A percentile compares a stretch with the other conserved stretches of the same genome.
phyloP scores from a whole-genome alignment of 352 stramenopile genomes.

The Pythium diclinum region DNA sequence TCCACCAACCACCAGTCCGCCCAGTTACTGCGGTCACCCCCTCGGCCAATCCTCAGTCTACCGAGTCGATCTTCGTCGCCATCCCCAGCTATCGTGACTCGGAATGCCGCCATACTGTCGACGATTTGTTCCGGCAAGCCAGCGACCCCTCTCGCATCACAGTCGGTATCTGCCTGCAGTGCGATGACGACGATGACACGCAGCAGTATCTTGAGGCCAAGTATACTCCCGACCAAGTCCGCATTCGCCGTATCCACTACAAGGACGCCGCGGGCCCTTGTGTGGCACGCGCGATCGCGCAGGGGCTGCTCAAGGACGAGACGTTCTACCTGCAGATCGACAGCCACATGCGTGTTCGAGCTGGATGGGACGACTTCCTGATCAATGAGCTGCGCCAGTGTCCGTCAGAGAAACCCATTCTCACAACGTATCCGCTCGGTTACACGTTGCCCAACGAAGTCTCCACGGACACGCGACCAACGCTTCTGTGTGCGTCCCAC shows the following conservation, averaged over 20 bases:
- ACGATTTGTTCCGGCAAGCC: conserved; percentile 63
- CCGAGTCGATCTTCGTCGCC: conserved; percentile 88
- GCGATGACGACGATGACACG: conserved; percentile 48
- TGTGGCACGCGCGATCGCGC: conserved; percentile 77
- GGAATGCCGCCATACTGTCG: conserved; percentile 85
- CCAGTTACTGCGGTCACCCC: background rate
- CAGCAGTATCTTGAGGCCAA: conserved; percentile 35
- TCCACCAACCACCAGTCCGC: background rate
- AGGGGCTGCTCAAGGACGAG: conserved; percentile 83
- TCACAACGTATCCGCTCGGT: conserved; percentile 93
- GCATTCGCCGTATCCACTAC: conserved; percentile 60
- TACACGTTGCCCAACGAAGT: conserved; percentile 84
- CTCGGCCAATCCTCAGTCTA: background rate
- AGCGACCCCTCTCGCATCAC: conserved; percentile 61
- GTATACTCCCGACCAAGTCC: conserved; percentile 39
- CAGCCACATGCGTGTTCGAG: conserved; percentile 90
- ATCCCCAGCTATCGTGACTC: conserved; percentile 93
- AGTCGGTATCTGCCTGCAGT: conserved; percentile 89
- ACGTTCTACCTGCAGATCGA: conserved; percentile 94
- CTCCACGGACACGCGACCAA: conserved; percentile 46
- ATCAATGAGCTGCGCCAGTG: conserved; percentile 67
- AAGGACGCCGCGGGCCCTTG: conserved; percentile 86
- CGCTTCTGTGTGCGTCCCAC: conserved; percentile 53
- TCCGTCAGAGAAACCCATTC: conserved; percentile 55
- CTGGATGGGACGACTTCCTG: conserved; percentile 89